Percentiles rank a stretch among this genome's conserved stretches.
Conservation (phyloP, 352 stramenopile genomes). For the Aphanomyces stellatus region DNA sequence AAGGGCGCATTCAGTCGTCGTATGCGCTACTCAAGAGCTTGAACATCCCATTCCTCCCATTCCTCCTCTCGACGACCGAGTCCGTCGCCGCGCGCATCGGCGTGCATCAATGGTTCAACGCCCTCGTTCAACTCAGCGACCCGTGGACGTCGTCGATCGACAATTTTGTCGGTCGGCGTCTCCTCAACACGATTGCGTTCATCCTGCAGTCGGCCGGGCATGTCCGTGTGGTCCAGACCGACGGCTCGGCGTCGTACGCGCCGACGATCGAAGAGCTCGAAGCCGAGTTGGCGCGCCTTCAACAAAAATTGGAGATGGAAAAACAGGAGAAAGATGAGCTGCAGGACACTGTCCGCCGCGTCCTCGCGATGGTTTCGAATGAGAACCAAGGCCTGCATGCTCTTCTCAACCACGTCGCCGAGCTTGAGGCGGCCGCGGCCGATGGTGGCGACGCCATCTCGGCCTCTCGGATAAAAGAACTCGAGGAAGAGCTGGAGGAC, state of each 20-base stretch:
- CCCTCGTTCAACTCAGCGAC: neutral
- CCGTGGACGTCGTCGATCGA: constrained; percentile 5
- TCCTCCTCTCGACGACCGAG: neutral
- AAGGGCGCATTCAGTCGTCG: neutral
- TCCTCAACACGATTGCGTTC: constrained; percentile 4
- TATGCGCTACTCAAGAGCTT: constrained; percentile 1
- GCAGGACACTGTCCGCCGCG: neutral
- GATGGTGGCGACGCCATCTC: neutral
- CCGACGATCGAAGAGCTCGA: neutral
- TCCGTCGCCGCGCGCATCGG: constrained; percentile 3
- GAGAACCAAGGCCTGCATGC: constrained; percentile 10
- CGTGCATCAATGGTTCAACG: neutral
- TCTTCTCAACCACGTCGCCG: neutral
- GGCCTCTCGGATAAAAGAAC: neutral
- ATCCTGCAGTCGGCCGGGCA: neutral
- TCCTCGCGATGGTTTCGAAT: constrained; percentile 1
- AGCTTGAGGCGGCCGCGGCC: neutral
- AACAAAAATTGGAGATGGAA: neutral
- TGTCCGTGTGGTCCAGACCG: neutral
- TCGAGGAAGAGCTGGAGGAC: constrained; percentile 3
- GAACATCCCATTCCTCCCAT: neutral
- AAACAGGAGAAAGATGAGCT: constrained; percentile 6
- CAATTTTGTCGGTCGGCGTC: neutral
- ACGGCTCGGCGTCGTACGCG: neutral
- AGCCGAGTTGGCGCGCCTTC: neutral